phyloP scores from a whole-genome alignment of 2,329 filamentous ascomycete genomes.

The Chrysoporthe puriensis region DNA sequence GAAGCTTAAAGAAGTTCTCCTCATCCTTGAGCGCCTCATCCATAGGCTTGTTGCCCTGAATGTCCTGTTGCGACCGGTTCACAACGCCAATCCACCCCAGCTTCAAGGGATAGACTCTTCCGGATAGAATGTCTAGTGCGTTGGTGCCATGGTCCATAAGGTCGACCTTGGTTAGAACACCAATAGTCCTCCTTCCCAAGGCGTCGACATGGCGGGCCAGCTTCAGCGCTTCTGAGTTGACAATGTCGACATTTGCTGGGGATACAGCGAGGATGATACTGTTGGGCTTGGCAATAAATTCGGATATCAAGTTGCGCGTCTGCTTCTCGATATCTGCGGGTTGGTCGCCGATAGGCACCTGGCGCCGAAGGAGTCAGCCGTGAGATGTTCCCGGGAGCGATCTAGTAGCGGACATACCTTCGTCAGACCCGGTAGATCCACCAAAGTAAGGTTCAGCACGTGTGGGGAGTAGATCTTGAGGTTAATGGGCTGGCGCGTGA shows the following conservation, averaged over 20 bases:
- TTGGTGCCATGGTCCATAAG: slow-evolving; percentile 99
- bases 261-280: slow-evolving; percentile 97
- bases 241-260: slow-evolving; percentile 94
- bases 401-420: slow-evolving; percentile 41
- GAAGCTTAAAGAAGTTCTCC: slow-evolving; percentile 93
- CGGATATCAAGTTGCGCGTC: slow-evolving; percentile 96
- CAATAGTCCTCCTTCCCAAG: slow-evolving; percentile 95
- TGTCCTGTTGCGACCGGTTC: slow-evolving; percentile 97
- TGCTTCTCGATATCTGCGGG: slow-evolving; percentile 95
- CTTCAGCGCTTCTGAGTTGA: slow-evolving; percentile 97
- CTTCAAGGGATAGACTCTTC: slow-evolving; percentile 94
- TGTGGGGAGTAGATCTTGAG: slow-evolving; percentile 98
- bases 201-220: slow-evolving; percentile 95
- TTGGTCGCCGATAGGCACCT: slow-evolving; percentile 95
- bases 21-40: slow-evolving; percentile 88
- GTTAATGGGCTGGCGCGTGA: slow-evolving; percentile 96
- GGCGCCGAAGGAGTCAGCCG: slow-evolving; percentile 3
- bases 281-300: slow-evolving; percentile 98
- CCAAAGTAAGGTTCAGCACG: slow-evolving; percentile 92
- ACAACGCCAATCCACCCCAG: slow-evolving; percentile 98
- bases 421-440: slow-evolving; percentile 94
- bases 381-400: neutral
- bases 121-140: slow-evolving; percentile 96
- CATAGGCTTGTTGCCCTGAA: slow-evolving; percentile 93
- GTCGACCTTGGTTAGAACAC: slow-evolving; percentile 98